Percentiles rank a stretch among this genome's conserved stretches.
These are phyloP conservation scores for Dendrobium officinale DNA, from an alignment of 106 monocot species.

Conservation along the genomic window DNA sequence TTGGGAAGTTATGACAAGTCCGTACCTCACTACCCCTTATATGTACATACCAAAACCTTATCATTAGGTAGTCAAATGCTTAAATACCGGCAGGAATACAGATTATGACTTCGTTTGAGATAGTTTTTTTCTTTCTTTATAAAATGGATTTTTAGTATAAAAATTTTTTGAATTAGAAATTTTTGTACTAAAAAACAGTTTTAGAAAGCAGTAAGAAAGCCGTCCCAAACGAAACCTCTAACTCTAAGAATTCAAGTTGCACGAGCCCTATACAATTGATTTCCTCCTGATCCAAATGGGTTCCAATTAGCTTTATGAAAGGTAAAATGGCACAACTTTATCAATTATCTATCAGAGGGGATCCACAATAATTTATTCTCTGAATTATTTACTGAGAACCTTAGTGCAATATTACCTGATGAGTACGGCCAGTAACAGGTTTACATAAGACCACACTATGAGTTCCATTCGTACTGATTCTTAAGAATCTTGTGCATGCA, in stretches of 20 bases:
- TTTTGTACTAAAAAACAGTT: no score
- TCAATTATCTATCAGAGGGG: not conserved
- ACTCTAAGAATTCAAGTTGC: not conserved
- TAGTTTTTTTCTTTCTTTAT: no score
- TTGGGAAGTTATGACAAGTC: not conserved
- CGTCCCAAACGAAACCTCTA: no score
- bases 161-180: no score
- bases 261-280: not conserved
- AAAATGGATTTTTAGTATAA: no score
- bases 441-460: conserved; percentile 80
- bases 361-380: not conserved
- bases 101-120: no score
- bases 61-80: not conserved
- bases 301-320: not conserved
- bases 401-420: conserved; percentile 53
- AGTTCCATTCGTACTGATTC: conserved; percentile 63
- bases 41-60: not conserved
- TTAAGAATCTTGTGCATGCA: conserved; percentile 81
- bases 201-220: no score
- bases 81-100: no score
- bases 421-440: conserved; percentile 87
- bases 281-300: not conserved
- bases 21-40: not conserved
- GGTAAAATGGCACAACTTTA: not conserved
- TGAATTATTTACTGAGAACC: not conserved